Conservation (phyloP, 208 protist genomes). For the Angomonas ambiguus region DNA sequence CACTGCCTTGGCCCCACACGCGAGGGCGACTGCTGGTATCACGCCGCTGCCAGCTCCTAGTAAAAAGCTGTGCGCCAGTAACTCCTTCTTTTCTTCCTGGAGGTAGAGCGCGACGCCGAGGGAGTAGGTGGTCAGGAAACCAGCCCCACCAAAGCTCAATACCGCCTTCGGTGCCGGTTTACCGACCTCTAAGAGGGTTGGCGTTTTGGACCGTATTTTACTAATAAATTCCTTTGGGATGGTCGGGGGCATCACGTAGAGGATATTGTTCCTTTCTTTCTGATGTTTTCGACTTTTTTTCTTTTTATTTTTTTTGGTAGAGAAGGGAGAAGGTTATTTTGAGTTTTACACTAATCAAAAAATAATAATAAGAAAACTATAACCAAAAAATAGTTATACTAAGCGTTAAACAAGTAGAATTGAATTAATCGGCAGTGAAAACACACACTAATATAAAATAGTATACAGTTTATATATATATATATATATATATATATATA, state of each 20-base stretch:
- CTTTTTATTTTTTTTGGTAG: slow-evolving; percentile 1
- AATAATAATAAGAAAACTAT: background rate
- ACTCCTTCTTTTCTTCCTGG: slow-evolving; percentile 78
- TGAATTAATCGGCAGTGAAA: too few species aligned
- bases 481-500: background rate
- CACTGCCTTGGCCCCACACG: slow-evolving; percentile 58
- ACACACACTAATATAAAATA: too few species aligned
- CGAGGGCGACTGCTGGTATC: slow-evolving; percentile 75
- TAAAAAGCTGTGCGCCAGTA: slow-evolving; percentile 69
- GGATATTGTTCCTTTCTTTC: too few species aligned
- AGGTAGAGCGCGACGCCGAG: slow-evolving; percentile 88
- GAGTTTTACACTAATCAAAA: background rate
- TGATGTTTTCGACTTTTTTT: slow-evolving; percentile 3
- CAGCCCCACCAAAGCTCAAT: slow-evolving; percentile 81
- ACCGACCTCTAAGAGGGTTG: slow-evolving; percentile 77
- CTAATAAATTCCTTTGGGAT: slow-evolving; percentile 61
- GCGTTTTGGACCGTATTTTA: slow-evolving; percentile 80
- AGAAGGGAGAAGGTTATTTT: background rate
- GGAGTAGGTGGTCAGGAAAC: slow-evolving; percentile 82
- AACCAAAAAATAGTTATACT: too few species aligned
- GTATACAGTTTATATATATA: too few species aligned
- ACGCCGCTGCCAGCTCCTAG: slow-evolving; percentile 79
- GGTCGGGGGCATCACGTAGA: slow-evolving; percentile 49
- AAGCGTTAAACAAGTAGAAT: too few species aligned
- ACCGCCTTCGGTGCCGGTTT: slow-evolving; percentile 76